Base-by-base conservation (phyloP, 2,329 filamentous ascomycete species). In the Neocatenulostroma microsporum region DNA sequence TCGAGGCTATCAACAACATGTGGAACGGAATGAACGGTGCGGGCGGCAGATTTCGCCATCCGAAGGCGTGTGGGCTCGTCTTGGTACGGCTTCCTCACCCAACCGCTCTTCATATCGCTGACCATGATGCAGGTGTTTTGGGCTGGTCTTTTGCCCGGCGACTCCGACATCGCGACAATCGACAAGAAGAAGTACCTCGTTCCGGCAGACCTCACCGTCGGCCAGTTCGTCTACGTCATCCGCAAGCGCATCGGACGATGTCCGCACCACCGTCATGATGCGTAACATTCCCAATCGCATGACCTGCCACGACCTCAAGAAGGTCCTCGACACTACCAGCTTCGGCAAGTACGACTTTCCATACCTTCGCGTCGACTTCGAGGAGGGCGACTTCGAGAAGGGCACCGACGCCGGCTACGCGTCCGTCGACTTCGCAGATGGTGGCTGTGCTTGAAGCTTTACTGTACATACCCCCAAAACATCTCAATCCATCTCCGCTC, bases 171-270 rank as follows among this genome's bases (percentile, higher is more conserved):
- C 56, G 91, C 91, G 43, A 96, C 91, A 52, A 98, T 98, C 75
- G 91, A 98, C 72, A 98, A 98, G 82, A 98, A 98, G 80, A 98
- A 98, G 73, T 98, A 98, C 62, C 78, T 98, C 32, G 91, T 98
- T 19, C 91, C 91, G 11, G 87, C 91, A 54, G 91, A 98, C 62
- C 78, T 98, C 61, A 98, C 91, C 46, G 91, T 98, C 47, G 91
- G 91, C 57, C 91, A 98, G 81, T 95, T 98, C 63, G 91, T 98
- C 70, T 98, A 98, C 68, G 91, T 98, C 49, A 98, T 98, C 69
- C 87, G 91, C 65, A 98, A 98, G 78, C 84, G 91, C 61, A 98
- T 98, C 72, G n/a, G n/a, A 47, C 4, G 68, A 71, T 45, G 62
- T 68, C n/a, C 67, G 68, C 39, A 70, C 67, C 2, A 70, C 67